These are phyloP conservation scores for Trametes villosa DNA, from an alignment of 768 basidiomycete genomes.

Conservation along the genomic window DNA sequence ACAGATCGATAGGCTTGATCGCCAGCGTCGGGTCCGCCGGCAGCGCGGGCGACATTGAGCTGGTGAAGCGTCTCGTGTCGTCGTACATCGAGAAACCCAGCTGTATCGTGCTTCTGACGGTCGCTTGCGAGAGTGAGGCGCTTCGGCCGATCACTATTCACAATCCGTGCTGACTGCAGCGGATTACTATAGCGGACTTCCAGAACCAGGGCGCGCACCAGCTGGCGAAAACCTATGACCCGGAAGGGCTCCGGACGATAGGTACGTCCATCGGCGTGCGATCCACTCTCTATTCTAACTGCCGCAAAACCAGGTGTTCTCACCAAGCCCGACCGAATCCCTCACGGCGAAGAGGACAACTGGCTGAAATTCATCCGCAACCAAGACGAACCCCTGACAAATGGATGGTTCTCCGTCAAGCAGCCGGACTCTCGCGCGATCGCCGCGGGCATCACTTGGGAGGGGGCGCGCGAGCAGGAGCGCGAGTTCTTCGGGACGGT, in stretches of 20 bases:
- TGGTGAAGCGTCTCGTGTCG: constrained; percentile 60
- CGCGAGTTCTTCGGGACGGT: constrained; percentile 56
- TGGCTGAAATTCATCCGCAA: constrained; percentile 66
- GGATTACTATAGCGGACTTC: constrained; percentile 64
- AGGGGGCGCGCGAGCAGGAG: constrained; percentile 60
- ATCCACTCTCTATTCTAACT: neutral
- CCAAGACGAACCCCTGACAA: constrained; percentile 52
- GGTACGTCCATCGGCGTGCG: constrained; percentile 44
- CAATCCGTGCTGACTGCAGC: neutral
- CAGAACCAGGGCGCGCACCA: constrained; percentile 78
- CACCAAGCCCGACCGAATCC: constrained; percentile 75
- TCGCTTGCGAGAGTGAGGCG: constrained; percentile 65
- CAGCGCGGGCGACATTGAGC: constrained; percentile 58
- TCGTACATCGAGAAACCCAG: constrained; percentile 64
- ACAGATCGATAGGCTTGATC: constrained; percentile 54
- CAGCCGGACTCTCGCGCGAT: constrained; percentile 53
- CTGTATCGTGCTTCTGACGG: constrained; percentile 63
- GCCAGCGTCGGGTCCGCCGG: constrained; percentile 45
- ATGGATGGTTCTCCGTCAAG: constrained; percentile 59
- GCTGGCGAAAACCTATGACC: constrained; percentile 64
- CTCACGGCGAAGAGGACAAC: constrained; percentile 51
- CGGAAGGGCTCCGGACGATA: constrained; percentile 67
- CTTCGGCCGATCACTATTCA: neutral
- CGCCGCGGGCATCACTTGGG: constrained; percentile 58
- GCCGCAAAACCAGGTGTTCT: constrained; percentile 54